phyloP scores from a whole-genome alignment of 2,329 filamentous ascomycete genomes.

The Trichoderma endophyticum region DNA sequence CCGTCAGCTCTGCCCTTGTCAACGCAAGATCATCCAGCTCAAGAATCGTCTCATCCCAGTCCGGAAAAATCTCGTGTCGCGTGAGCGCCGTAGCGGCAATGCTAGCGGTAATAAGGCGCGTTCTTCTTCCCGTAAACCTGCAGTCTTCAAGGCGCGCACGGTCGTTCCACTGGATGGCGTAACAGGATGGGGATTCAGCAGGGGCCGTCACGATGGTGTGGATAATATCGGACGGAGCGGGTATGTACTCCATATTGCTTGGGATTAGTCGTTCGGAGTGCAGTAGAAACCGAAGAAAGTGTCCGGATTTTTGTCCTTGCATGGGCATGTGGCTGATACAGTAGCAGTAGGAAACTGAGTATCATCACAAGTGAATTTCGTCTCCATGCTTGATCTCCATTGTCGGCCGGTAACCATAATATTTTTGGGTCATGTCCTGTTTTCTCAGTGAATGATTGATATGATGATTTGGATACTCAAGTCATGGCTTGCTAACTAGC shows the following conservation, averaged over 20 bases:
- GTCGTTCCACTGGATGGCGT: slow-evolving; percentile 14
- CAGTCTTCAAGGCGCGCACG: slow-evolving; percentile 6
- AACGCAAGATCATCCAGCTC: neutral
- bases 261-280: neutral
- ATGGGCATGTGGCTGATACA: neutral
- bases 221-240: slow-evolving; percentile 10
- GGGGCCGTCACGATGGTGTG: slow-evolving; percentile 14
- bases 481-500: neutral
- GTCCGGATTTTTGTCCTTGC: neutral
- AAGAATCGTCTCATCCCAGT: neutral
- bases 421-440: no score
- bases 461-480: neutral
- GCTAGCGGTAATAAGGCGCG: neutral
- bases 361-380: no score
- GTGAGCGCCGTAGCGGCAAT: neutral
- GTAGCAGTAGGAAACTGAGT: neutral
- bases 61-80: neutral
- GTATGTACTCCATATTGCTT: neutral
- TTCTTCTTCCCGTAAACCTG: neutral
- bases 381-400: neutral
- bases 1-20: neutral
- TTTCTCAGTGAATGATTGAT: no score
- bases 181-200: slow-evolving; percentile 10
- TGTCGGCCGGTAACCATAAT: neutral
- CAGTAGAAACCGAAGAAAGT: neutral